These are phyloP conservation scores for Camelina neglecta DNA, from an alignment of 345 rosid species.

Conservation along the genomic window DNA sequence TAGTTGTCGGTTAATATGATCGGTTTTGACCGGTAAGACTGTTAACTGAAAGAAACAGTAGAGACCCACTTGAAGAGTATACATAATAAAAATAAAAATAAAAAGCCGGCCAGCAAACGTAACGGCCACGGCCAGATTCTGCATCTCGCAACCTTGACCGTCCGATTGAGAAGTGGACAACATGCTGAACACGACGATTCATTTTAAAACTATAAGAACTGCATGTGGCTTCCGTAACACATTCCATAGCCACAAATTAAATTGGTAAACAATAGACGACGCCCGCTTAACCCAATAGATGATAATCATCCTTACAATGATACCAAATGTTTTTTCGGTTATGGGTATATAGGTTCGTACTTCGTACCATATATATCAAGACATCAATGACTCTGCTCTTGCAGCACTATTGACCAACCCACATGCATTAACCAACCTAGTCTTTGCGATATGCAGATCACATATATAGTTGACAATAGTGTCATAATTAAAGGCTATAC, in stretches of 20 bases:
- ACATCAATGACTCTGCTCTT: neutral
- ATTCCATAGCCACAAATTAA: constrained; percentile 13
- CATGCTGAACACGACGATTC: constrained; percentile 36
- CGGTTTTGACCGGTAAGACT: constrained; percentile 39
- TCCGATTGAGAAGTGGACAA: constrained; percentile 24
- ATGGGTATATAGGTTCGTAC: neutral
- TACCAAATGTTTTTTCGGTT: neutral
- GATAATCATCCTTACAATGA: neutral
- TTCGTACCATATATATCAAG: neutral
- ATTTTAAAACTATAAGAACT: neutral
- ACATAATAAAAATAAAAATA: neutral
- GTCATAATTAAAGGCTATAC: neutral
- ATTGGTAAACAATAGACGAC: neutral
- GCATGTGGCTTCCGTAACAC: constrained; percentile 14
- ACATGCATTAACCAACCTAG: neutral
- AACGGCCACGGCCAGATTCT: constrained; percentile 35
- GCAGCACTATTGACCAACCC: constrained; percentile 9
- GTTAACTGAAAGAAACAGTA: constrained; percentile 12
- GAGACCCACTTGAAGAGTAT: constrained; percentile 39
- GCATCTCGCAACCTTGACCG: constrained; percentile 27
- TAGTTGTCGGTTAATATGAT: constrained; percentile 26
- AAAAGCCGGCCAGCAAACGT: constrained; percentile 30
- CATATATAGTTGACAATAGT: no score
- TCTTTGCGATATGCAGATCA: neutral
- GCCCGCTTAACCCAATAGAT: neutral